phyloP scores from a whole-genome alignment of 805 yeast species.

The Yarrowia yakushimensis region DNA sequence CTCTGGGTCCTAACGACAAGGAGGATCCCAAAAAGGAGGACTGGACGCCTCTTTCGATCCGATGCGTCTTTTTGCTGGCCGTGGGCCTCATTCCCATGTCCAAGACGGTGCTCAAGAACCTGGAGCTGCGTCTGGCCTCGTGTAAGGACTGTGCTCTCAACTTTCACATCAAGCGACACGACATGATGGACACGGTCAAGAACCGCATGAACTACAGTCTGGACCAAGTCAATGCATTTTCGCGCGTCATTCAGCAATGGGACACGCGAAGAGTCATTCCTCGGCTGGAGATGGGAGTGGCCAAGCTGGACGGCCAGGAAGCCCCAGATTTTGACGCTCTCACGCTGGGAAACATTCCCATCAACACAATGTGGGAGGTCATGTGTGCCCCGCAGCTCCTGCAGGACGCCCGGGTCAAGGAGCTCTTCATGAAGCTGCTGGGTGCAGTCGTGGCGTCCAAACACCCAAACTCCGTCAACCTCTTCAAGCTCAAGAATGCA shows the following conservation, averaged over 20 bases:
- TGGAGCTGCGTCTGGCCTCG: slow-evolving; percentile 14
- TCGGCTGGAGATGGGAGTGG: slow-evolving; percentile 3
- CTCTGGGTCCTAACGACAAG: neutral
- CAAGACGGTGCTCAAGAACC: slow-evolving; percentile 14
- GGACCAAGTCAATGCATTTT: slow-evolving; percentile 17
- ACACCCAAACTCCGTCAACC: neutral
- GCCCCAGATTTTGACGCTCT: neutral
- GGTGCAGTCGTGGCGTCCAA: neutral
- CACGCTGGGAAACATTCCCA: neutral
- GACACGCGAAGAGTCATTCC: neutral
- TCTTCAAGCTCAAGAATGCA: neutral
- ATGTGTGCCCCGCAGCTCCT: neutral
- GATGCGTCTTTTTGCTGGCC: slow-evolving; percentile 19
- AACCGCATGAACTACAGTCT: slow-evolving; percentile 14
- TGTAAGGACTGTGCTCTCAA: slow-evolving; percentile 14
- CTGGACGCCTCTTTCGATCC: slow-evolving; percentile 16
- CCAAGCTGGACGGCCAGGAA: neutral
- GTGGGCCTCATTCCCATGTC: slow-evolving; percentile 20
- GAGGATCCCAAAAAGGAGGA: neutral
- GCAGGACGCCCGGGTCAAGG: neutral
- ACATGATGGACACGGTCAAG: slow-evolving; percentile 11
- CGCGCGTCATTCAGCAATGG: slow-evolving; percentile 5
- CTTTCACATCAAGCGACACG: slow-evolving; percentile 11
- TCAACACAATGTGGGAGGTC: slow-evolving; percentile 20
- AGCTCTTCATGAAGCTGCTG: neutral